Percentiles rank a stretch among this genome's conserved stretches.
These are phyloP conservation scores for Elaeagnus macrophylla DNA, from an alignment of 306 rosid species.

Conservation along the genomic window DNA sequence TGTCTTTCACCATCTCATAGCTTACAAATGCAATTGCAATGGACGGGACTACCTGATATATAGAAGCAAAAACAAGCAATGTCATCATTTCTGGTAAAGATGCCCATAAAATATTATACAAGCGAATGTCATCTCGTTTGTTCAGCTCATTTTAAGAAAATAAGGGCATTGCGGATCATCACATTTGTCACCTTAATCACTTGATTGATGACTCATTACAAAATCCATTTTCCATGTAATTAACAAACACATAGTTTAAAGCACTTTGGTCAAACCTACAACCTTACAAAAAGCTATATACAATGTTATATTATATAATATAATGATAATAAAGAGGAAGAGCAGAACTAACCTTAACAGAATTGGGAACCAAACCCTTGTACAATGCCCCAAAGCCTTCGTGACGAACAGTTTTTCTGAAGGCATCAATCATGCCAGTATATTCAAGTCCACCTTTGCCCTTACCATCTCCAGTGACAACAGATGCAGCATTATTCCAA, in stretches of 20 bases:
- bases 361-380: conserved; percentile 98
- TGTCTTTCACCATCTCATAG: conserved; percentile 88
- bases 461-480: conserved; percentile 80
- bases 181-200: no score
- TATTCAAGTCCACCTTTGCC: conserved; percentile 64
- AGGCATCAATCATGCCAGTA: conserved; percentile 92
- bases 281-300: no score
- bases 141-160: neutral
- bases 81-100: conserved; percentile 1
- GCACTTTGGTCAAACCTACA: no score
- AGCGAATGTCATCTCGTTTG: neutral
- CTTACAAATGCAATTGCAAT: conserved; percentile 89
- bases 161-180: neutral
- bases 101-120: neutral
- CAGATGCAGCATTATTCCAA: conserved; percentile 88
- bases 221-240: no score
- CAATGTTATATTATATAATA: neutral
- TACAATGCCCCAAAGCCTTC: conserved; percentile 95
- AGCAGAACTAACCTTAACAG: conserved; percentile 69
- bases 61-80: conserved; percentile 15
- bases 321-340: neutral
- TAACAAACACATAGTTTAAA: no score
- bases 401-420: conserved; percentile 83
- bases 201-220: no score
- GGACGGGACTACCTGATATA: conserved; percentile 89